Evolutionary conservation across 2,329 filamentous ascomycete species (phyloP).

Genomic region (Trichoderma koningiopsis): DNA sequence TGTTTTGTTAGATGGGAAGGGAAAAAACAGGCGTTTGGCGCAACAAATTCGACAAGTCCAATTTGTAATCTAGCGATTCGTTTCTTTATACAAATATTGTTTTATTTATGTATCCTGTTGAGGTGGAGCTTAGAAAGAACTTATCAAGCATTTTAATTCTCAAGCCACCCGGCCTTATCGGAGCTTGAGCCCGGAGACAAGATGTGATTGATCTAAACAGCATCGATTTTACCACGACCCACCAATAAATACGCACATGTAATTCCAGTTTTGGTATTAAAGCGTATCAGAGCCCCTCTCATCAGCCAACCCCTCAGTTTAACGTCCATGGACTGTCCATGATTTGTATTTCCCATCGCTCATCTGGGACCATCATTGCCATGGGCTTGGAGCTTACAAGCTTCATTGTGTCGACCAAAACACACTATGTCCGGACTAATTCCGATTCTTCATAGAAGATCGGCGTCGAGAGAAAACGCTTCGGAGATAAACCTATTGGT

Average conservation of each 20-base stretch:
- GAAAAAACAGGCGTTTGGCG: slow-evolving; percentile 11
- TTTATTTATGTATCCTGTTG: neutral
- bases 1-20: slow-evolving; percentile 10
- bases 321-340: neutral
- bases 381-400: neutral
- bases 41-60: neutral
- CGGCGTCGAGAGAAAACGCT: neutral
- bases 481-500: slow-evolving; percentile 6
- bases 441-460: neutral
- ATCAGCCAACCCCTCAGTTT: neutral
- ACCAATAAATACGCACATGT: neutral
- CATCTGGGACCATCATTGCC: neutral
- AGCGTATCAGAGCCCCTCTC: neutral
- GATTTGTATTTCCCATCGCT: neutral
- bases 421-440: slow-evolving; percentile 15
- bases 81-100: neutral
- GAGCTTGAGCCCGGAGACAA: neutral
- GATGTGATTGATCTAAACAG: neutral
- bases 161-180: slow-evolving; percentile 5
- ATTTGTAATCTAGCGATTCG: neutral
- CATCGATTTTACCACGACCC: neutral
- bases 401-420: neutral
- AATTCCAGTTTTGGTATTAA: neutral
- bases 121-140: neutral
- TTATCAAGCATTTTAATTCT: neutral